These are phyloP conservation scores for Anisodus acutangulus DNA, from an alignment of 257 asterid genomes.

Conservation along the genomic window DNA sequence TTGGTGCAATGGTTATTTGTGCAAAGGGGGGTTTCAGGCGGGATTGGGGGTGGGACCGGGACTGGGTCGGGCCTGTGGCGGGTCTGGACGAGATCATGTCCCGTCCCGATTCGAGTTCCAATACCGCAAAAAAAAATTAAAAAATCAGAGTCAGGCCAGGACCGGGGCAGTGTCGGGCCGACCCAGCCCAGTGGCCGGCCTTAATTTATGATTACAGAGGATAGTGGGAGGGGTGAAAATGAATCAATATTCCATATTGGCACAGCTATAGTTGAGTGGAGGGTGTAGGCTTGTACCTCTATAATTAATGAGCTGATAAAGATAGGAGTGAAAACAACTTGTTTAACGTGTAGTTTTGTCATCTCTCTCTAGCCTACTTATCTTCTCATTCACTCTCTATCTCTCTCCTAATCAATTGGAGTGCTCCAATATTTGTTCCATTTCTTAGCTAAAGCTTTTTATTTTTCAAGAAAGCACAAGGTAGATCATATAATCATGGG, in stretches of 20 bases:
- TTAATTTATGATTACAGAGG: not conserved
- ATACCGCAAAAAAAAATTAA: no score
- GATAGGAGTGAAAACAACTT: slow-evolving; percentile 47
- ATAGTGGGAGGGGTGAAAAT: slow-evolving; percentile 24
- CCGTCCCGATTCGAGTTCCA: no score
- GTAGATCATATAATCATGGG: slow-evolving; percentile 33
- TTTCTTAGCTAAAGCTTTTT: slow-evolving; percentile 25
- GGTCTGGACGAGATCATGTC: no score
- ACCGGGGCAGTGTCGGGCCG: no score
- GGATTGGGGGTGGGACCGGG: no score
- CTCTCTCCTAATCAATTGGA: slow-evolving; percentile 48
- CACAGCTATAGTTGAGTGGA: slow-evolving; percentile 24
- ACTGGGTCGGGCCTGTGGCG: no score
- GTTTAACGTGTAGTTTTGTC: slow-evolving; percentile 54
- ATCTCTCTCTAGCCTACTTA: slow-evolving; percentile 35
- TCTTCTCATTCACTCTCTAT: slow-evolving; percentile 34
- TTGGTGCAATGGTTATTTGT: no score
- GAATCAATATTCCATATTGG: not conserved
- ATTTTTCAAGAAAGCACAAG: not conserved
- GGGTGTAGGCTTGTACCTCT: slow-evolving; percentile 30
- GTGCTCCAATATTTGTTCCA: slow-evolving; percentile 29
- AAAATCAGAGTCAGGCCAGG: no score
- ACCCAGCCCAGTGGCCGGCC: no score
- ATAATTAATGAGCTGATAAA: slow-evolving; percentile 49
- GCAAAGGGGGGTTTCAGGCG: no score